phyloP scores from a whole-genome alignment of 345 rosid species.

The Raphanus raphanistrum region DNA sequence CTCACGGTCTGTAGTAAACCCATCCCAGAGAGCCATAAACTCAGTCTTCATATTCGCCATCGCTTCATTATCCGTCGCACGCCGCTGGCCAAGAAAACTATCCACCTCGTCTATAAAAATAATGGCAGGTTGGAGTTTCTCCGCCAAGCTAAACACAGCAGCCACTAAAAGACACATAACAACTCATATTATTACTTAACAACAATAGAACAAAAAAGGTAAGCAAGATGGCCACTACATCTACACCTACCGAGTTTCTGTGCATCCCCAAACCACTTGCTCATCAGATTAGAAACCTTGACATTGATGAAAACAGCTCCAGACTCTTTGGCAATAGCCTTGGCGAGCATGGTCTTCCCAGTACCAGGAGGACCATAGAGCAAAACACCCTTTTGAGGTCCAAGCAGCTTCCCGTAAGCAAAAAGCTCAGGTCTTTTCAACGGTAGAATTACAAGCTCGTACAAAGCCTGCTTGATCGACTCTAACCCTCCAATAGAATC shows the following conservation, averaged over 20 bases:
- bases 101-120: conserved; percentile 96
- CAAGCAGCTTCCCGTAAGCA: conserved; percentile 81
- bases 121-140: conserved; percentile 93
- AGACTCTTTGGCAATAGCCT: conserved; percentile 92
- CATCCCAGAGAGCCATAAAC: conserved; percentile 99
- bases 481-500: conserved; percentile 89
- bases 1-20: conserved; percentile 97
- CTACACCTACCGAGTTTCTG: conserved; percentile 97
- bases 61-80: conserved; percentile 84
- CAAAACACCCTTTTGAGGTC: conserved; percentile 92
- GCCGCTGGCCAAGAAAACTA: conserved; percentile 94
- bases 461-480: conserved; percentile 67
- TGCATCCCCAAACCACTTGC: conserved; percentile 99
- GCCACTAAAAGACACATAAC: conserved; percentile 56
- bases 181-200: conserved; percentile 8
- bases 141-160: conserved; percentile 93
- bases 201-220: too few relatives aligned
- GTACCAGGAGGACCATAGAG: conserved; percentile 97
- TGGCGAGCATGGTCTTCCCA: conserved; percentile 98
- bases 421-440: conserved; percentile 82
- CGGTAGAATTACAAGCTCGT: conserved; percentile 91
- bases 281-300: conserved; percentile 83
- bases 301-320: conserved; percentile 95
- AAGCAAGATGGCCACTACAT: too few relatives aligned
- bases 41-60: conserved; percentile 94